Evolutionary conservation across 495 filamentous ascomycete species (phyloP).

Genomic region (Xylaria cubensis): DNA sequence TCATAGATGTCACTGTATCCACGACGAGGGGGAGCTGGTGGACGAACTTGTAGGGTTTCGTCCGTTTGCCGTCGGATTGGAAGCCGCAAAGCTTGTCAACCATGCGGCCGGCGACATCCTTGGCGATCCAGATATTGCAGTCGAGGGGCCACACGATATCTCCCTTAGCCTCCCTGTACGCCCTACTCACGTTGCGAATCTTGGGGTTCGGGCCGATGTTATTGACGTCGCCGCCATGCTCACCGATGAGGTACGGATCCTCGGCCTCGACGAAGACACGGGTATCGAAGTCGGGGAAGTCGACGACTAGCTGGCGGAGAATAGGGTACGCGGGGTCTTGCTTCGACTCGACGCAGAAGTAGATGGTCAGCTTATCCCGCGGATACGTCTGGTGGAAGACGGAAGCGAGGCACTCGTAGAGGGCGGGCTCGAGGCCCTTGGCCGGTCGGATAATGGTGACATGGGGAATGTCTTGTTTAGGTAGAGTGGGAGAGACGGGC

Average conservation of each 20-base stretch:
- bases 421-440: constrained; percentile 87
- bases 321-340: constrained; percentile 80
- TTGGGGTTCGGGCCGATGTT: constrained; percentile 95
- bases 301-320: constrained; percentile 69
- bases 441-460: constrained; percentile 92
- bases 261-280: constrained; percentile 85
- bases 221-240: constrained; percentile 52
- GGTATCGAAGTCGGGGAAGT: constrained; percentile 77
- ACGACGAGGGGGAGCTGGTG: constrained; percentile 91
- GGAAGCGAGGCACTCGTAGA: constrained; percentile 93
- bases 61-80: constrained; percentile 43
- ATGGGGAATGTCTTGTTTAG: constrained; percentile 67
- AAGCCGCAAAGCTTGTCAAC: constrained; percentile 84
- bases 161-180: constrained; percentile 90
- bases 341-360: constrained; percentile 80
- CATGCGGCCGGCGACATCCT: constrained; percentile 80
- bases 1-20: constrained; percentile 62
- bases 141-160: constrained; percentile 96
- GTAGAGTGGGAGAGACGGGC: constrained; percentile 52
- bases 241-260: constrained; percentile 72
- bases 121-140: constrained; percentile 93
- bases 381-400: constrained; percentile 88
- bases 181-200: constrained; percentile 94
- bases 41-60: constrained; percentile 85
- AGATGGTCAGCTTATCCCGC: constrained; percentile 74